phyloP scores from a whole-genome alignment of 2,329 filamentous ascomycete genomes.

The Fusarium metavorans region DNA sequence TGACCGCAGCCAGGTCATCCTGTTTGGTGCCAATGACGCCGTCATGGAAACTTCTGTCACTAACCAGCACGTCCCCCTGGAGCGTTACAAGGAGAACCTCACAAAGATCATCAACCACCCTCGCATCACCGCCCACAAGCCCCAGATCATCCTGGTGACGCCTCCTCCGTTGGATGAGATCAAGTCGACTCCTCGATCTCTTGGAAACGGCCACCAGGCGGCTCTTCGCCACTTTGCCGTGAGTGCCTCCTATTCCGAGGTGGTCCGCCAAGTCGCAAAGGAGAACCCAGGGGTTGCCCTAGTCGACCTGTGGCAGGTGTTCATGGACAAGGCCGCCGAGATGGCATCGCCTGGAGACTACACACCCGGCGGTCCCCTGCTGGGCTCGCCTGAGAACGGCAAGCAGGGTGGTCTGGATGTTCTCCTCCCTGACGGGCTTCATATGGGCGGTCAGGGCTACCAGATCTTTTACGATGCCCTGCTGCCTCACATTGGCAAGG shows the following conservation, averaged over 20 bases:
- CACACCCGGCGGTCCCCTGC: conserved; percentile 58
- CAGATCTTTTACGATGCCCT: conserved; percentile 63
- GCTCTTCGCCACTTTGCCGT: conserved; percentile 60
- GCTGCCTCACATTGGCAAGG: conserved; percentile 60
- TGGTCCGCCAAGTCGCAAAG: conserved; percentile 75
- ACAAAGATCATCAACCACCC: conserved; percentile 79
- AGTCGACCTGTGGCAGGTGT: conserved; percentile 82
- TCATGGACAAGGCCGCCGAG: conserved; percentile 77
- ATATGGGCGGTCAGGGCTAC: conserved; percentile 67
- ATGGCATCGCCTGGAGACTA: conserved; percentile 67
- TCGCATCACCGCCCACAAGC: conserved; percentile 74
- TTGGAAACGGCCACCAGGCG: conserved; percentile 58
- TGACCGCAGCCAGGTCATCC: conserved; percentile 69
- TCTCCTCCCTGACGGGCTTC: conserved; percentile 69
- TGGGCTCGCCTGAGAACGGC: conserved; percentile 64
- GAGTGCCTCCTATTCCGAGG: conserved; percentile 68
- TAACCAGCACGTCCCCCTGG: conserved; percentile 82
- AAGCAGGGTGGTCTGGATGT: conserved; percentile 63
- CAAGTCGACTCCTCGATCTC: conserved; percentile 64
- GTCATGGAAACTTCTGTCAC: conserved; percentile 72
- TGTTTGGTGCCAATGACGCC: conserved; percentile 93
- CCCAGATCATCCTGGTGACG: conserved; percentile 81
- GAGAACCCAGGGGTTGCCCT: conserved; percentile 75
- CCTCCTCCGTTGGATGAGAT: conserved; percentile 88
- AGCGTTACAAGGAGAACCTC: conserved; percentile 80